These are phyloP conservation scores for Trichoderma atroviride DNA, from an alignment of 2,329 filamentous ascomycete genomes.

Conservation along the genomic window DNA sequence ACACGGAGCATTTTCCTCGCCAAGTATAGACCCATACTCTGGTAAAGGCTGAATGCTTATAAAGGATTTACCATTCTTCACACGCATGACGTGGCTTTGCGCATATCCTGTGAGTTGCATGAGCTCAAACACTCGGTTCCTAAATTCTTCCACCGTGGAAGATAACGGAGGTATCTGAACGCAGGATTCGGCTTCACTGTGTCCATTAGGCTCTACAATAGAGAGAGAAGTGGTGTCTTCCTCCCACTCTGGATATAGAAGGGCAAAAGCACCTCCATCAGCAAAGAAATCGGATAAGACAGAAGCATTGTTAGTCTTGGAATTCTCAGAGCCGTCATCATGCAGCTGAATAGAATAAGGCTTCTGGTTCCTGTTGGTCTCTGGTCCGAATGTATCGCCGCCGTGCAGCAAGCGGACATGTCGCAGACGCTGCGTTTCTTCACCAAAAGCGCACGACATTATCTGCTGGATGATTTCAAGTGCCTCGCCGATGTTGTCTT, in stretches of 20 bases:
- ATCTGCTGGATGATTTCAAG: background rate
- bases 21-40: background rate
- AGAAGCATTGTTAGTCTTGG: background rate
- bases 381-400: background rate
- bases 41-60: constrained; percentile 30
- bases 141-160: constrained; percentile 14
- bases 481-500: background rate
- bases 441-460: background rate
- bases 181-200: background rate
- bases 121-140: constrained; percentile 14
- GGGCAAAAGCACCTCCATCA: background rate
- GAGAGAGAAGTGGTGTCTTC: constrained; percentile 4
- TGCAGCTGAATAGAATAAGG: constrained; percentile 2
- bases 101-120: constrained; percentile 3
- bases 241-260: constrained; percentile 23
- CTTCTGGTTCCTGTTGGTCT: background rate
- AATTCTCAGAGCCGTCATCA: background rate
- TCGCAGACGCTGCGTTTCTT: background rate
- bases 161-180: constrained; percentile 16
- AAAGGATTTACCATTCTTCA: background rate
- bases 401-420: constrained; percentile 17
- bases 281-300: background rate
- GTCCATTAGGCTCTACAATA: background rate
- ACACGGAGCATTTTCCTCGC: constrained; percentile 24
- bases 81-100: background rate